Conservation (phyloP, 2,329 filamentous ascomycete genomes). For the Botrytis medusae region DNA sequence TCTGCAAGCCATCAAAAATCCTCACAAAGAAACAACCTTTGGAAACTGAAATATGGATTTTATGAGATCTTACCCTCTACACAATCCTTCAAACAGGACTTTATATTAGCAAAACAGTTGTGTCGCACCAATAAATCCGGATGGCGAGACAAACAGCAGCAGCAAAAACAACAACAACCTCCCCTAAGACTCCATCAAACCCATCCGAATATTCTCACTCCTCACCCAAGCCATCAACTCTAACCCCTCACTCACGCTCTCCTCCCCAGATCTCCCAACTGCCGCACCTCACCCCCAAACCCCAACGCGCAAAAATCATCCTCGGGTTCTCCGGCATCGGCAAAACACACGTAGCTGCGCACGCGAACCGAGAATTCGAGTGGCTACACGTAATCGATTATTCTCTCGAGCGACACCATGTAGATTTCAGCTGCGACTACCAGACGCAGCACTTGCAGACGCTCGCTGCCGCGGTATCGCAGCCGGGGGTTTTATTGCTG, state of each 20-base stretch:
- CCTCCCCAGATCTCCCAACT: neutral
- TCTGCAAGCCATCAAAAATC: neutral
- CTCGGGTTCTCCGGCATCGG: constrained; percentile 15
- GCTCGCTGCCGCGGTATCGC: constrained; percentile 5
- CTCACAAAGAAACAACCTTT: neutral
- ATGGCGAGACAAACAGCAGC: neutral
- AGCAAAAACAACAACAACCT: neutral
- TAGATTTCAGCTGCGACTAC: constrained; percentile 9
- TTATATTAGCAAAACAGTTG: neutral
- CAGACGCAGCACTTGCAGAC: constrained; percentile 5
- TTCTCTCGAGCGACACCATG: constrained; percentile 6
- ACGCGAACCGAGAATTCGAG: constrained; percentile 19
- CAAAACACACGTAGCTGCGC: constrained; percentile 16
- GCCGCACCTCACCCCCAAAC: neutral
- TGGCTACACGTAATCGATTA: constrained; percentile 20
- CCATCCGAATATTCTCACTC: neutral
- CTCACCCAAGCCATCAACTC: neutral
- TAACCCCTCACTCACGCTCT: neutral
- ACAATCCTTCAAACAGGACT: neutral
- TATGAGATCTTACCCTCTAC: neutral
- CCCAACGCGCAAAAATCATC: constrained; percentile 17
- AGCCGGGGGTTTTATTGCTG: constrained; percentile 12
- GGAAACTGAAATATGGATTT: neutral
- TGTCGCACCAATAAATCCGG: neutral
- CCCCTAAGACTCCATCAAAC: neutral